Evolutionary conservation across 177 flowering plant species (phyloP).

Genomic region (Vitis hybrid): DNA sequence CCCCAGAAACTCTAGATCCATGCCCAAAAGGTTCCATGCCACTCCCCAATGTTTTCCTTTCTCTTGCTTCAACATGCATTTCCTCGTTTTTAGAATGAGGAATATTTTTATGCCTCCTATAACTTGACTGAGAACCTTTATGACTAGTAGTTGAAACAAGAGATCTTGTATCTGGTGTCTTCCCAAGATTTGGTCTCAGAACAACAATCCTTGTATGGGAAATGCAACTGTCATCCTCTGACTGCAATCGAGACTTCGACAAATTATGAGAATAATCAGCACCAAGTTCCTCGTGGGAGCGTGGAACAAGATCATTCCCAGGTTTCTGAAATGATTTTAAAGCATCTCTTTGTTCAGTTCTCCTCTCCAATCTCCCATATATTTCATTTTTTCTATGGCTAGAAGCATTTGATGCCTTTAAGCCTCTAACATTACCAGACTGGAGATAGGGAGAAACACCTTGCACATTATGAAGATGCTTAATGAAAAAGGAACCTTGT

Average conservation of each 20-base stretch:
- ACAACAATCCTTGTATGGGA: slow-evolving; percentile 13
- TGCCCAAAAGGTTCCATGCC: slow-evolving; percentile 6
- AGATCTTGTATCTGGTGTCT: not conserved
- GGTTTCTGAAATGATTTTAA: not conserved
- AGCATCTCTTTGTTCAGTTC: not conserved
- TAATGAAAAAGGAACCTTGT: slow-evolving; percentile 7
- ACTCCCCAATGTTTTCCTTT: slow-evolving; percentile 7
- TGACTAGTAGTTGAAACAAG: not conserved
- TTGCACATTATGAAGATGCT: slow-evolving; percentile 7
- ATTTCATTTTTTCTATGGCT: not conserved
- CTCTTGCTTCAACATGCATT: slow-evolving; percentile 2
- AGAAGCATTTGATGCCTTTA: slow-evolving; percentile 11
- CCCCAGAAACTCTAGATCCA: slow-evolving; percentile 7
- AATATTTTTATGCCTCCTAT: slow-evolving; percentile 11
- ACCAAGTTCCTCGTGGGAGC: slow-evolving; percentile 1
- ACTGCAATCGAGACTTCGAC: slow-evolving; percentile 3
- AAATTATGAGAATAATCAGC: not conserved
- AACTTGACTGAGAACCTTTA: slow-evolving; percentile 6
- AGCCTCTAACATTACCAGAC: not conserved
- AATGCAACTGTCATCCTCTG: not conserved
- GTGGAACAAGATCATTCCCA: not conserved
- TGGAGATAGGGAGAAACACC: not conserved
- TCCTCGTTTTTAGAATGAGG: not conserved
- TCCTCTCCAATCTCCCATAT: not conserved
- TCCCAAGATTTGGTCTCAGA: slow-evolving; percentile 14